These are phyloP conservation scores for Ogataea nonfermentans DNA, from an alignment of 805 yeast genomes.

Conservation along the genomic window DNA sequence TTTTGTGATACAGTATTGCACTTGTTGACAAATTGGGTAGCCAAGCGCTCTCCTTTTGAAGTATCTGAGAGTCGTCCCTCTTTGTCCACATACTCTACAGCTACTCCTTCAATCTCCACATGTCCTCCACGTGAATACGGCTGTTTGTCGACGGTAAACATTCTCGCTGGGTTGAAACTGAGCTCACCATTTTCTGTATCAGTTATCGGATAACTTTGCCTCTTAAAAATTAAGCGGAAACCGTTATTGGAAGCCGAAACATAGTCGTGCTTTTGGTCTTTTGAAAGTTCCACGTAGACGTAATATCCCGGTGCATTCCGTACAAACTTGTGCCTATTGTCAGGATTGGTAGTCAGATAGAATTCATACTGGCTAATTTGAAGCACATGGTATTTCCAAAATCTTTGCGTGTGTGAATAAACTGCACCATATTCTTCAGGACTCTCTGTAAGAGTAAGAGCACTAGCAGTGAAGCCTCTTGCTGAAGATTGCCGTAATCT, in stretches of 20 bases:
- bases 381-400: slow-evolving; percentile 65
- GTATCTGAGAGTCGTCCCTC: not conserved
- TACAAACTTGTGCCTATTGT: slow-evolving; percentile 54
- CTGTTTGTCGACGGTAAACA: slow-evolving; percentile 27
- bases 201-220: slow-evolving; percentile 19
- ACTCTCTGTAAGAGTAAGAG: not conserved
- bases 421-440: slow-evolving; percentile 1
- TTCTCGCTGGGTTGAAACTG: slow-evolving; percentile 11
- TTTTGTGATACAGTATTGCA: slow-evolving; percentile 11
- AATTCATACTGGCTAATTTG: slow-evolving; percentile 49
- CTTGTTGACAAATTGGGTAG: slow-evolving; percentile 2
- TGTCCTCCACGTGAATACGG: slow-evolving; percentile 21
- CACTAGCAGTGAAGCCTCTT: not conserved
- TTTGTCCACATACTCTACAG: slow-evolving; percentile 19
- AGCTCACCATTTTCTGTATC: slow-evolving; percentile 7
- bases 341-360: slow-evolving; percentile 68
- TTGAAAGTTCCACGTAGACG: slow-evolving; percentile 39
- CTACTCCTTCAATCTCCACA: slow-evolving; percentile 16
- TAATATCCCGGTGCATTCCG: slow-evolving; percentile 63
- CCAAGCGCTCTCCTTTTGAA: not conserved
- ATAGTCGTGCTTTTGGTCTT: slow-evolving; percentile 5
- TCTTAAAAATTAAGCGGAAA: slow-evolving; percentile 33
- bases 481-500: slow-evolving; percentile 3
- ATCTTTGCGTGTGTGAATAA: slow-evolving; percentile 25
- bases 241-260: slow-evolving; percentile 28